These are phyloP conservation scores for Peronospora farinosa DNA, from an alignment of 352 stramenopile species.

Conservation along the genomic window DNA sequence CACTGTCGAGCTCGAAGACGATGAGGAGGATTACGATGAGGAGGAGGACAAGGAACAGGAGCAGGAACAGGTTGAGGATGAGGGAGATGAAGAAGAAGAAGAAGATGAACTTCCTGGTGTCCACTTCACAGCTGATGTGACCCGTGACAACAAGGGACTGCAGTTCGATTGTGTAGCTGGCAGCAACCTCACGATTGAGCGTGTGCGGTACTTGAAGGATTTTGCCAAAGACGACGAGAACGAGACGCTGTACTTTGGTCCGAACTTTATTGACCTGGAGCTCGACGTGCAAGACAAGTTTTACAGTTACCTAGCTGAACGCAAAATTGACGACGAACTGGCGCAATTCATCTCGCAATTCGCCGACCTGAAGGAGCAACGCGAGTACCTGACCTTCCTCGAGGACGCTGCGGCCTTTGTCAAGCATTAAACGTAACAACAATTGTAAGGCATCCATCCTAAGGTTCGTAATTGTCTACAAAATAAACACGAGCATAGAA, in stretches of 20 bases:
- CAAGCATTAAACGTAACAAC: slow-evolving; percentile 48
- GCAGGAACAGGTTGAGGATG: slow-evolving; percentile 34
- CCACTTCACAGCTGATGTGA: slow-evolving; percentile 70
- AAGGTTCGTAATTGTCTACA: slow-evolving; percentile 7
- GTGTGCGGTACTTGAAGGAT: slow-evolving; percentile 61
- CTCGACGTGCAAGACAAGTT: slow-evolving; percentile 81
- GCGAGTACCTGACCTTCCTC: slow-evolving; percentile 78
- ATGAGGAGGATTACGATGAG: slow-evolving; percentile 46
- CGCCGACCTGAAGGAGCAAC: slow-evolving; percentile 80
- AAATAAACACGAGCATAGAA: slow-evolving; percentile 13
- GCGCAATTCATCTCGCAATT: slow-evolving; percentile 84
- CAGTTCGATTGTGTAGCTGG: slow-evolving; percentile 80
- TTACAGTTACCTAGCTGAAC: slow-evolving; percentile 69
- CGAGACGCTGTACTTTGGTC: slow-evolving; percentile 68
- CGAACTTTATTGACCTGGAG: slow-evolving; percentile 78
- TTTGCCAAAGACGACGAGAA: slow-evolving; percentile 48
- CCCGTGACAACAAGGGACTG: slow-evolving; percentile 61
- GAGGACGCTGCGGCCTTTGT: slow-evolving; percentile 61
- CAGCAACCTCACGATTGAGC: slow-evolving; percentile 75
- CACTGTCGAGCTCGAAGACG: slow-evolving; percentile 61
- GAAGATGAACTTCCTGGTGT: slow-evolving; percentile 72
- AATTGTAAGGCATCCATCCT: slow-evolving; percentile 5
- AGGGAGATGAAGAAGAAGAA: slow-evolving; percentile 45
- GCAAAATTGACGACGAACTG: slow-evolving; percentile 77
- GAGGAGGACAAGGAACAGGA: slow-evolving; percentile 39